These are phyloP conservation scores for Circinella minor DNA, from an alignment of 371 early-diverging fungal species.

Conservation along the genomic window DNA sequence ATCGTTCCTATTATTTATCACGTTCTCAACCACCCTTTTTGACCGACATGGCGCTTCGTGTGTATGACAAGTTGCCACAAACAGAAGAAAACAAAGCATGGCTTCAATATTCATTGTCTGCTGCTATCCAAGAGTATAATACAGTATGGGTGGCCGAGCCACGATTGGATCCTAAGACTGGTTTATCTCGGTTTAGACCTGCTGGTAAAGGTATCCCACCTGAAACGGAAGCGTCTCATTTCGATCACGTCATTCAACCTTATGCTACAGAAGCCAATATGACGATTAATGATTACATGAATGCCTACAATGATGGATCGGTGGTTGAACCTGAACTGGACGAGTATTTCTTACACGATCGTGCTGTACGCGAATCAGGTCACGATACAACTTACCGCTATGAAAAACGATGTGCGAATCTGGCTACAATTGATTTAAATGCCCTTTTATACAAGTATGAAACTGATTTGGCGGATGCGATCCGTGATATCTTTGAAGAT, in stretches of 20 bases:
- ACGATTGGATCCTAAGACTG: conserved; percentile 76
- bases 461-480: conserved; percentile 81
- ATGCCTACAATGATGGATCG: conserved; percentile 66
- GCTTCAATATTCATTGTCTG: conserved; percentile 75
- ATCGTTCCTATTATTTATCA: conserved; percentile 94
- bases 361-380: conserved; percentile 96
- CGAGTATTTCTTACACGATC: conserved; percentile 95
- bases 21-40: conserved; percentile 98
- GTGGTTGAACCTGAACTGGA: conserved; percentile 86
- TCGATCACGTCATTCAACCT: conserved; percentile 88
- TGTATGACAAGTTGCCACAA: conserved; percentile 66
- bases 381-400: conserved; percentile 97
- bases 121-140: conserved; percentile 92
- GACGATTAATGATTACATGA: conserved; percentile 72
- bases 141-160: conserved; percentile 90
- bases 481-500: conserved; percentile 72
- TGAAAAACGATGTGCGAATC: conserved; percentile 88
- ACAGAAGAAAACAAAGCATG: conserved; percentile 71
- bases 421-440: conserved; percentile 94
- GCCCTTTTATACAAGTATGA: conserved; percentile 94
- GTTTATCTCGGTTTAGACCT: conserved; percentile 85
- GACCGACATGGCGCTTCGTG: conserved; percentile 92
- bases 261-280: conserved; percentile 76
- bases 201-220: conserved; percentile 96
- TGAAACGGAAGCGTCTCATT: conserved; percentile 95